Conservation (phyloP, 805 yeast genomes). For the Saturnispora quitensis region DNA sequence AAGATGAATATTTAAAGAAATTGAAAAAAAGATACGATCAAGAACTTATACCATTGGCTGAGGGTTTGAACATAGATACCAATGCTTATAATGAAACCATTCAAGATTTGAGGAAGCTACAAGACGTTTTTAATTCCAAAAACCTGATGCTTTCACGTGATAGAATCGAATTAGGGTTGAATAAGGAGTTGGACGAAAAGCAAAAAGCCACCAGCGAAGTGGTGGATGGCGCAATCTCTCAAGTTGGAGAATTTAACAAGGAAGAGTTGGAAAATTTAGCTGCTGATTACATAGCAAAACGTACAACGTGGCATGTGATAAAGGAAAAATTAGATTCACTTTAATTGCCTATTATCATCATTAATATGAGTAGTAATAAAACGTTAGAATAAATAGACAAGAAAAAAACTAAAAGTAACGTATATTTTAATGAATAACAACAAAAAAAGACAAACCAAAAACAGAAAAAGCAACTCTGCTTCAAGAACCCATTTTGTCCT, state of each 20-base stretch:
- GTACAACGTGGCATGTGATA: constrained; percentile 35
- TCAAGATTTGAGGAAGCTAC: neutral
- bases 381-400: constrained; percentile 3
- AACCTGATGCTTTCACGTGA: constrained; percentile 1
- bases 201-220: constrained; percentile 4
- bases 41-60: constrained; percentile 4
- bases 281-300: constrained; percentile 38
- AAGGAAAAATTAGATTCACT: constrained; percentile 29
- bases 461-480: neutral
- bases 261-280: constrained; percentile 31
- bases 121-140: neutral
- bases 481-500: neutral
- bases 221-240: constrained; percentile 1
- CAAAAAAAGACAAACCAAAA: neutral
- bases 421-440: neutral
- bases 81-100: neutral
- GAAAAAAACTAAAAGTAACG: neutral
- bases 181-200: constrained; percentile 4
- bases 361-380: neutral
- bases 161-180: neutral
- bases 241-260: constrained; percentile 10
- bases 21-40: constrained; percentile 17
- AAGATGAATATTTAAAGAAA: constrained; percentile 29
- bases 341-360: neutral
- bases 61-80: constrained; percentile 1